phyloP scores from a whole-genome alignment of 129 eudicot genomes.

The Chrysanthemum seticuspe region DNA sequence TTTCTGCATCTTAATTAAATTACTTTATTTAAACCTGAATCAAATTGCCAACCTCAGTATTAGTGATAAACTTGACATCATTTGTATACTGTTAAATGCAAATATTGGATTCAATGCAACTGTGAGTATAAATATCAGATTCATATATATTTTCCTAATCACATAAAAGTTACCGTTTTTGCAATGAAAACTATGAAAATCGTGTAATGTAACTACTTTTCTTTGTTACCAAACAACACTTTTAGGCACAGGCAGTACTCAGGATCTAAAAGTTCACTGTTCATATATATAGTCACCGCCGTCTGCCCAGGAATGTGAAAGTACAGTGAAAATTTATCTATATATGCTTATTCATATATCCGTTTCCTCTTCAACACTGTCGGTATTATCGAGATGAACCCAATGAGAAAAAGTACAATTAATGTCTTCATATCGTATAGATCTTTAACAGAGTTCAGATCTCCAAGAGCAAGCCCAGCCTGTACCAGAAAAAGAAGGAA shows the following conservation, averaged over 20 bases:
- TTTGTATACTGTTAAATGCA: too few species aligned
- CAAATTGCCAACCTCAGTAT: too few species aligned
- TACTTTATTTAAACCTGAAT: too few species aligned
- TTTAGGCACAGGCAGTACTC: too few species aligned
- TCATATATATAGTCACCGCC: neutral
- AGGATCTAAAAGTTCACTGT: too few species aligned
- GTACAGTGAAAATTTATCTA: constrained; percentile 1
- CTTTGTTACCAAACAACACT: too few species aligned
- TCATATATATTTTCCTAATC: too few species aligned
- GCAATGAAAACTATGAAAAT: neutral
- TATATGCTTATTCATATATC: constrained; percentile 52
- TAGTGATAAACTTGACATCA: too few species aligned
- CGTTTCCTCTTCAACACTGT: constrained; percentile 85
- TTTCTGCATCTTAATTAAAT: too few species aligned
- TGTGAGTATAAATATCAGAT: too few species aligned
- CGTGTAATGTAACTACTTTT: neutral
- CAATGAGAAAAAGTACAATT: constrained; percentile 80
- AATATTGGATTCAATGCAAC: too few species aligned
- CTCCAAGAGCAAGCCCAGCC: constrained; percentile 99
- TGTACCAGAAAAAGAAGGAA: constrained; percentile 19
- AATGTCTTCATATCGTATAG: constrained; percentile 85
- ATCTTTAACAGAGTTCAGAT: constrained; percentile 86
- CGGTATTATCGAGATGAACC: constrained; percentile 65
- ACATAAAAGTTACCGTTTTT: too few species aligned
- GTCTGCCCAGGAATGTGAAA: neutral